These are phyloP conservation scores for Dentipellis fragilis DNA, from an alignment of 768 basidiomycete species.

Conservation along the genomic window DNA sequence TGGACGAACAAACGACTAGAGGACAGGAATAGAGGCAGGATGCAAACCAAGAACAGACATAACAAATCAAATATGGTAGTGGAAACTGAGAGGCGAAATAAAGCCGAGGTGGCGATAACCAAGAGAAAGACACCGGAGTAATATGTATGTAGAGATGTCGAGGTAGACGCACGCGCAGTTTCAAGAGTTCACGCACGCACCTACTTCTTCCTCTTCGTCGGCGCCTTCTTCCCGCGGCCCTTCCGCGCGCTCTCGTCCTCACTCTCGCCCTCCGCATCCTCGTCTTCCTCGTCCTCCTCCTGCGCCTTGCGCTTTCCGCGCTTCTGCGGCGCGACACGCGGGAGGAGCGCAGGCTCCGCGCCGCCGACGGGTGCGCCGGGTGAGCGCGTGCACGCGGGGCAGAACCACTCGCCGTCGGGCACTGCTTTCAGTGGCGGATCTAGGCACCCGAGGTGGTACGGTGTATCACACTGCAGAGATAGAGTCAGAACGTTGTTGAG, in stretches of 20 bases:
- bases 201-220: constrained; percentile 27
- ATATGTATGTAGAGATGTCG: too few relatives aligned
- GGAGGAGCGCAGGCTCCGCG: constrained; percentile 2
- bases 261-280: constrained; percentile 9
- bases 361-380: constrained; percentile 39
- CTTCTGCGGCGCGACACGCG: constrained; percentile 3
- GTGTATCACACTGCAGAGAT: constrained; percentile 68
- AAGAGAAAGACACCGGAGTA: too few relatives aligned
- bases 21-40: too few relatives aligned
- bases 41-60: too few relatives aligned
- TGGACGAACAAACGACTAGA: too few relatives aligned
- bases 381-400: constrained; percentile 56
- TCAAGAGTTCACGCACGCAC: not conserved
- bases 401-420: constrained; percentile 92
- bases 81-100: too few relatives aligned
- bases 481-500: constrained; percentile 3
- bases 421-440: constrained; percentile 64
- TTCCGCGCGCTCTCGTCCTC: constrained; percentile 14
- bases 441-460: constrained; percentile 80
- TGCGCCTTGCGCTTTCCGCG: constrained; percentile 10
- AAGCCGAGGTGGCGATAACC: too few relatives aligned
- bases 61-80: too few relatives aligned
- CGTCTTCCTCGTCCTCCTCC: constrained; percentile 14
- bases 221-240: constrained; percentile 35
- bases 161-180: too few relatives aligned